These are phyloP conservation scores for Amanita subjunquillea DNA, from an alignment of 768 basidiomycete species.

Conservation along the genomic window DNA sequence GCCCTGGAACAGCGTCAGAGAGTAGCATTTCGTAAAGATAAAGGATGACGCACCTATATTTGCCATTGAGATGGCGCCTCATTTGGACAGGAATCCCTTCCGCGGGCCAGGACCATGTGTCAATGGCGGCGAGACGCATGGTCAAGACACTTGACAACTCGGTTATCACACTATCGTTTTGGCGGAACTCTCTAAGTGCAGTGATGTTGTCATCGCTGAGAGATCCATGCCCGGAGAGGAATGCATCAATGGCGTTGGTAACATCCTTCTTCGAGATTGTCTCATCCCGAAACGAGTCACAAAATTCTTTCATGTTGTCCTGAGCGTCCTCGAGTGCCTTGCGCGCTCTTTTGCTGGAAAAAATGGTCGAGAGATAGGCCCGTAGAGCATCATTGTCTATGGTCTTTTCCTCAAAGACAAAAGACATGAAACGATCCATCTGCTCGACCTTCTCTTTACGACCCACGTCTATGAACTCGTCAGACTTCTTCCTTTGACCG, in stretches of 20 bases:
- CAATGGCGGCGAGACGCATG: slow-evolving; percentile 32
- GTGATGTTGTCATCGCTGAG: slow-evolving; percentile 29
- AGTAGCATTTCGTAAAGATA: neutral
- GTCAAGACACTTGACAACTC: slow-evolving; percentile 34
- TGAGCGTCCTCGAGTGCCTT: slow-evolving; percentile 20
- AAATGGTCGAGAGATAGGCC: slow-evolving; percentile 26
- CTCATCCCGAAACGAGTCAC: slow-evolving; percentile 15
- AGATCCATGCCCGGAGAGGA: slow-evolving; percentile 23
- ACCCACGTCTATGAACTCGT: slow-evolving; percentile 22
- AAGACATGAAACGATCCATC: slow-evolving; percentile 25
- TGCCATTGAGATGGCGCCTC: slow-evolving; percentile 36
- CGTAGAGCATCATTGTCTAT: slow-evolving; percentile 22
- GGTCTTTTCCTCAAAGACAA: slow-evolving; percentile 27
- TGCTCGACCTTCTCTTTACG: slow-evolving; percentile 33
- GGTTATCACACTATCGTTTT: slow-evolving; percentile 25
- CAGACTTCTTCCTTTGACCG: neutral
- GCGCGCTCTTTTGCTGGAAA: slow-evolving; percentile 20
- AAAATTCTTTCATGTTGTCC: slow-evolving; percentile 18
- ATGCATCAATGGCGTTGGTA: slow-evolving; percentile 19
- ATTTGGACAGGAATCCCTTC: slow-evolving; percentile 32
- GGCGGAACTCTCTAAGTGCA: slow-evolving; percentile 30
- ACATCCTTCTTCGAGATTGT: slow-evolving; percentile 18
- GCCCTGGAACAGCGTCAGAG: slow-evolving; percentile 17
- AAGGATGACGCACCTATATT: slow-evolving; percentile 23
- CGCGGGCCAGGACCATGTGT: slow-evolving; percentile 33